These are phyloP conservation scores for Gonium pectorale DNA, from an alignment of 139 green algal genomes.

Conservation along the genomic window DNA sequence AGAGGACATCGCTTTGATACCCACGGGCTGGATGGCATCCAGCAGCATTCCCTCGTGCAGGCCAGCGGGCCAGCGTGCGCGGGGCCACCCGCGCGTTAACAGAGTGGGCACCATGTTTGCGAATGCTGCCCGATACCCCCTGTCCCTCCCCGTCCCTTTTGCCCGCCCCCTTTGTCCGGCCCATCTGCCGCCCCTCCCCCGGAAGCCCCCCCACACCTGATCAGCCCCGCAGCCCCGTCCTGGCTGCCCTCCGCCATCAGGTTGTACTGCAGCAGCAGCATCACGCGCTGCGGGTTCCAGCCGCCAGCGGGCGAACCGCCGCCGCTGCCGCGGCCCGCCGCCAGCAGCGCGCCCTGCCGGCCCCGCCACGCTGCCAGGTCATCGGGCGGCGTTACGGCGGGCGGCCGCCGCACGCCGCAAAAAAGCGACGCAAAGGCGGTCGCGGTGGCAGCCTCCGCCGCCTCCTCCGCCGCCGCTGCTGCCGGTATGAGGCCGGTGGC, in stretches of 20 bases:
- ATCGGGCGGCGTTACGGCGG: background rate
- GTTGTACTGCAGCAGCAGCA: constrained; percentile 9
- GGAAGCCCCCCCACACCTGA: background rate
- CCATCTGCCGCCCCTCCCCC: background rate
- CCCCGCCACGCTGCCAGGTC: constrained; percentile 28
- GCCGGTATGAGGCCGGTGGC: background rate
- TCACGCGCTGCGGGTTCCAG: background rate
- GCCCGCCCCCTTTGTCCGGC: no score
- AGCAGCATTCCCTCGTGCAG: no score
- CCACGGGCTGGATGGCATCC: no score
- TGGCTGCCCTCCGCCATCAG: constrained; percentile 1
- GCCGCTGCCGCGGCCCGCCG: background rate
- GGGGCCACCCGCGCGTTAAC: no score
- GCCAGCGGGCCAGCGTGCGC: no score
- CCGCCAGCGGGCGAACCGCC: background rate
- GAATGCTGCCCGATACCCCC: no score
- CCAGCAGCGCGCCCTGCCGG: background rate
- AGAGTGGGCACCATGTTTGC: no score
- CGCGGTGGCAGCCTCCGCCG: background rate
- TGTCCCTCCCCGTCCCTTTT: no score
- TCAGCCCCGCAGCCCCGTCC: constrained; percentile 8
- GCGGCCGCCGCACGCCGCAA: background rate
- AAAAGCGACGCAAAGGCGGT: background rate
- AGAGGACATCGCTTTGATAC: no score
- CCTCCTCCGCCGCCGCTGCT: background rate